Evolutionary conservation across 2,329 filamentous ascomycete species (phyloP), one percentile per base, ranked within the genome.

Genomic region (Immersiporthe knoxdaviesiana): DNA sequence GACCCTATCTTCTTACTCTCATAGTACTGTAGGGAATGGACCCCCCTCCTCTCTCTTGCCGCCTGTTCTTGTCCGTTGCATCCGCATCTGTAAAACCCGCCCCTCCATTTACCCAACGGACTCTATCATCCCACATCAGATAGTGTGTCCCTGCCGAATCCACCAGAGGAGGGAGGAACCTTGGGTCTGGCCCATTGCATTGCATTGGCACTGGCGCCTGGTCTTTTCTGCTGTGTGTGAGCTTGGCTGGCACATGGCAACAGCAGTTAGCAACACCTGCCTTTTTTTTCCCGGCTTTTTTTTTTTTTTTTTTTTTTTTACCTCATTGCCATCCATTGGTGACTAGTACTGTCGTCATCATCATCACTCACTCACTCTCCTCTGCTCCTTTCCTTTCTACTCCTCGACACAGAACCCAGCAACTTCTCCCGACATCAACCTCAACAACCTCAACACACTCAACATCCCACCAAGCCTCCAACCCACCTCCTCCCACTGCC

Each of bases 1-100:
- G 44, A 47, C 21, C 44, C 44, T n/a, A 47, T 11, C 44, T 47
- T 47, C 21, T 47, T n/a, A n/a, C 44, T n/a, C 18, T 47, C 44
- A 47, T 47, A 47, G 44, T 47, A 47, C n/a, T n/a, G 44, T 10
- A 18, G 1, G 8, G 11, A 12, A 41, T 1, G 1, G 1, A n/a
- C 21, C 44, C 18, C 44, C 44, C 44, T 8, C 44, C 12, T 4
- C 21, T 7, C 44, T 10, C 44, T 11, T 47, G 44, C 14, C 2
- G 44, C 7, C 21, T 47, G 18, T n/a, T n/a, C 32, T 59, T 59
- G 56, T 37, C 56, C 18, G 56, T 59, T 32, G 56, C 56, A 59
- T 59, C 56, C 56, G 56, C 56, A 37, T 56, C 52, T 30, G 24
- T 30, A 30, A 47, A 47, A 47, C 30, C 56, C 56, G 56, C 56